Base-by-base conservation (phyloP, 305 asterid genomes). In the Rubia tinctorum region DNA sequence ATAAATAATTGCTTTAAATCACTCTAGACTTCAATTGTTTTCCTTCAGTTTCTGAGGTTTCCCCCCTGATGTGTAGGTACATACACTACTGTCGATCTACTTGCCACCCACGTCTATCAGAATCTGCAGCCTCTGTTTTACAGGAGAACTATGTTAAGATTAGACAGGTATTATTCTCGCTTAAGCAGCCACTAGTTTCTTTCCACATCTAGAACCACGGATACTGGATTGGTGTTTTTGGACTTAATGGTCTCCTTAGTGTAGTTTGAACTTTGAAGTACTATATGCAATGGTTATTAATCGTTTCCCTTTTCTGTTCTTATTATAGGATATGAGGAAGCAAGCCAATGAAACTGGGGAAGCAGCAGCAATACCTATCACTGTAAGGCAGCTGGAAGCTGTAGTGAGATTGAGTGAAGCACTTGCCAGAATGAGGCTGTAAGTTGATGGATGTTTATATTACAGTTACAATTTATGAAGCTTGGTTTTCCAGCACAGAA, bases 331-430 rank as follows among this genome's bases (percentile, higher is more conserved):
- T 74, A 90, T 94, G 96, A 88, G 96, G 75, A 82, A 91, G 73
- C 97, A 91, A 80, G 92, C 99, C 79, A 94, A 90, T 83, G 97
- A 94, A 77, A 88, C 88, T 75, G 98, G 98, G 76, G 96, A 88
- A 86, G 86, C 95, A 43, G 82, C 93, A 78, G 97, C 84, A 6
- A 89, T 94, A 79, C 99, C 99, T 76, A 94, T 94, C 73, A 94
- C 99, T 27, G 99, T 94, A 79, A 86, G 98, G 89, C 99, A 94
- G 87, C 85, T 94, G 76, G 99, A 94, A 82, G 99, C 99, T 71
- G 84, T 94, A 47, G 97, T 92, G 84, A 88, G 98, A 82, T 79
- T 94, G 86, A 94, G 99, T 64, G 99, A 94, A 82, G 79, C 99
- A 71, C 95, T 90, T 43, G 99, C 99, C 63, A 91, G 76, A 86